Evolutionary conservation across 2,329 filamentous ascomycete genomes (phyloP).

Genomic region (Hypoxylon sp.): DNA sequence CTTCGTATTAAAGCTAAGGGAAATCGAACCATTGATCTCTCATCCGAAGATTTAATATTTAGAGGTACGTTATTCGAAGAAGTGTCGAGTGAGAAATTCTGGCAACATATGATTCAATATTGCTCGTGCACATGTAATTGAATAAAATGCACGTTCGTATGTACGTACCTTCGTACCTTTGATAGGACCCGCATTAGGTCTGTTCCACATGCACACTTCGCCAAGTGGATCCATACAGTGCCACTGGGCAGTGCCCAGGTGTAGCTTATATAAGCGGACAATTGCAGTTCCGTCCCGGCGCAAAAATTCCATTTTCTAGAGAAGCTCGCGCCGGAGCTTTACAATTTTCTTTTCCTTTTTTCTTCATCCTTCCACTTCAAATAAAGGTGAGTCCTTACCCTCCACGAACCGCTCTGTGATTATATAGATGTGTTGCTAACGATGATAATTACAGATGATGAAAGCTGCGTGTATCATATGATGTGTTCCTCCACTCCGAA

Average conservation of each 20-base stretch:
- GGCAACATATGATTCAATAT: slow-evolving; percentile 12
- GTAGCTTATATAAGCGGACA: slow-evolving; percentile 52
- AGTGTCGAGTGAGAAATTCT: slow-evolving; percentile 4
- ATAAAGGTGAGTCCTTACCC: slow-evolving; percentile 79
- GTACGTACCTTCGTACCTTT: slow-evolving; percentile 31
- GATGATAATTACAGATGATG: slow-evolving; percentile 84
- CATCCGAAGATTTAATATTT: slow-evolving; percentile 13
- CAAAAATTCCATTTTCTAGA: slow-evolving; percentile 52
- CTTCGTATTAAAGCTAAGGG: slow-evolving; percentile 27
- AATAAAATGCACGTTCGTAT: slow-evolving; percentile 13
- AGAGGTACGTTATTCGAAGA: neutral
- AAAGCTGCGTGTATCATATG: slow-evolving; percentile 98
- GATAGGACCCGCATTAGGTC: neutral
- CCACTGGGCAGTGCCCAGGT: too few relatives aligned
- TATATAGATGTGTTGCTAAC: slow-evolving; percentile 46
- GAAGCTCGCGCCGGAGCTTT: slow-evolving; percentile 47
- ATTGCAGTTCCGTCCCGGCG: slow-evolving; percentile 53
- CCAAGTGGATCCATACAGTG: too few relatives aligned
- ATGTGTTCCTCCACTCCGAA: slow-evolving; percentile 78
- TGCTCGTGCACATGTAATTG: neutral
- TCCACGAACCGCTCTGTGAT: slow-evolving; percentile 12
- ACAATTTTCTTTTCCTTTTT: slow-evolving; percentile 64
- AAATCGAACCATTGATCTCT: slow-evolving; percentile 38
- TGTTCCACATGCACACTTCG: too few relatives aligned
- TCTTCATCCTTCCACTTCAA: slow-evolving; percentile 99